These are phyloP conservation scores for Fistulina hepatica DNA, from an alignment of 1,284 basidiomycete species.

Conservation along the genomic window DNA sequence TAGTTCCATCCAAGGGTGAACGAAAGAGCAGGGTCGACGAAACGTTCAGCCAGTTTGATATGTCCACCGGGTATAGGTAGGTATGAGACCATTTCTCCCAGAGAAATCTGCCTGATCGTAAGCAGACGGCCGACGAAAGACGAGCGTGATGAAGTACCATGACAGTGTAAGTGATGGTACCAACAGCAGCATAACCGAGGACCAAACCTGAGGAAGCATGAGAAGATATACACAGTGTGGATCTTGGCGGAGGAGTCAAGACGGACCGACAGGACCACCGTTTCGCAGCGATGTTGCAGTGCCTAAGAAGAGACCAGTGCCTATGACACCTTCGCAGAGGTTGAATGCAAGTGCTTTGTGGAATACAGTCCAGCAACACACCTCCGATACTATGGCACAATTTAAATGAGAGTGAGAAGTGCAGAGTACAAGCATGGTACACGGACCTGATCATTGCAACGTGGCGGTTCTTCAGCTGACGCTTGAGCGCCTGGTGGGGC, in stretches of 20 bases:
- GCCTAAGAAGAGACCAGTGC: constrained; percentile 60
- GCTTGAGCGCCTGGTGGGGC: constrained; percentile 6
- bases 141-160: constrained; percentile 30
- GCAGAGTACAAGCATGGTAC: not conserved
- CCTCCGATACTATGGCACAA: not conserved
- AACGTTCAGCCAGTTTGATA: constrained; percentile 69
- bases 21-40: constrained; percentile 70
- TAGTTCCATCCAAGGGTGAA: constrained; percentile 83
- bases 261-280: constrained; percentile 44
- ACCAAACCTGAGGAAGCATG: constrained; percentile 56
- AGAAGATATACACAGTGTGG: constrained; percentile 2
- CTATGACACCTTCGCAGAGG: constrained; percentile 46
- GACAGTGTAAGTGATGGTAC: constrained; percentile 51
- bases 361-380: not conserved
- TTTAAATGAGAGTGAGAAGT: not conserved
- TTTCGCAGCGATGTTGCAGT: constrained; percentile 43
- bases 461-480: constrained; percentile 15
- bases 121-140: not conserved
- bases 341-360: not conserved
- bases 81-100: constrained; percentile 57
- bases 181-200: constrained; percentile 52
- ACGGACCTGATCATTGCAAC: constrained; percentile 14
- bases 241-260: not conserved
- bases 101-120: constrained; percentile 30
- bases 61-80: constrained; percentile 67